A percentile compares a stretch with the other conserved stretches of the same genome.
Evolutionary conservation across 768 basidiomycete genomes (phyloP).

Genomic region (Suillus weaverae): DNA sequence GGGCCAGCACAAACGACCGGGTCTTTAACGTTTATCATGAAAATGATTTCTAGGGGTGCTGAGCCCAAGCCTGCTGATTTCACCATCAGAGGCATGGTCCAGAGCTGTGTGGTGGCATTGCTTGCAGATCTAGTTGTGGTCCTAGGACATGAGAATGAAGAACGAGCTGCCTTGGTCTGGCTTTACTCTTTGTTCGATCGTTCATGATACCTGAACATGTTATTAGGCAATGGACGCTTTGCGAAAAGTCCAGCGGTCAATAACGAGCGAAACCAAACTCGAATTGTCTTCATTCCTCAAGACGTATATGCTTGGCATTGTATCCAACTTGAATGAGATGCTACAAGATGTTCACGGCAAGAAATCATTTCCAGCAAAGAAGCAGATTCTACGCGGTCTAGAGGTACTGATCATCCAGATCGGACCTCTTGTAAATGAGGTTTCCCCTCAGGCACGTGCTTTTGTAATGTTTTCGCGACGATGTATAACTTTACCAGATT

Average conservation of each 20-base stretch:
- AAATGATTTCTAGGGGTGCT: slow-evolving; percentile 48
- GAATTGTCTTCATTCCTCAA: slow-evolving; percentile 65
- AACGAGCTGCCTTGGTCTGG: slow-evolving; percentile 46
- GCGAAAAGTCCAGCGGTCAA: slow-evolving; percentile 40
- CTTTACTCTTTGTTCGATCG: background rate
- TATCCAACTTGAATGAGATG: slow-evolving; percentile 82
- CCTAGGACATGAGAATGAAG: slow-evolving; percentile 67
- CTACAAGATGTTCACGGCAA: slow-evolving; percentile 84
- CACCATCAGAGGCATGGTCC: slow-evolving; percentile 53
- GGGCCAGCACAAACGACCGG: slow-evolving; percentile 55
- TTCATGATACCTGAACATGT: slow-evolving; percentile 29
- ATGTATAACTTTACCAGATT: slow-evolving; percentile 52
- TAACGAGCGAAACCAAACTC: slow-evolving; percentile 26
- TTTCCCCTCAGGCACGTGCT: slow-evolving; percentile 79
- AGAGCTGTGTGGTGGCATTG: slow-evolving; percentile 65
- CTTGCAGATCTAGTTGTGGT: slow-evolving; percentile 74
- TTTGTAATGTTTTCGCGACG: background rate
- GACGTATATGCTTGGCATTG: slow-evolving; percentile 78
- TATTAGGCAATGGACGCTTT: slow-evolving; percentile 48
- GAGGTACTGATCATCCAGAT: slow-evolving; percentile 70
- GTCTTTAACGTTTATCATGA: slow-evolving; percentile 61
- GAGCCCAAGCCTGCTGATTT: slow-evolving; percentile 36
- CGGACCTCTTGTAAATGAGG: slow-evolving; percentile 68
- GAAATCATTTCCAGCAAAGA: slow-evolving; percentile 68
- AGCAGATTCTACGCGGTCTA: slow-evolving; percentile 76